Conservation (phyloP, 495 filamentous ascomycete species). For the Aspergillus diversus region DNA sequence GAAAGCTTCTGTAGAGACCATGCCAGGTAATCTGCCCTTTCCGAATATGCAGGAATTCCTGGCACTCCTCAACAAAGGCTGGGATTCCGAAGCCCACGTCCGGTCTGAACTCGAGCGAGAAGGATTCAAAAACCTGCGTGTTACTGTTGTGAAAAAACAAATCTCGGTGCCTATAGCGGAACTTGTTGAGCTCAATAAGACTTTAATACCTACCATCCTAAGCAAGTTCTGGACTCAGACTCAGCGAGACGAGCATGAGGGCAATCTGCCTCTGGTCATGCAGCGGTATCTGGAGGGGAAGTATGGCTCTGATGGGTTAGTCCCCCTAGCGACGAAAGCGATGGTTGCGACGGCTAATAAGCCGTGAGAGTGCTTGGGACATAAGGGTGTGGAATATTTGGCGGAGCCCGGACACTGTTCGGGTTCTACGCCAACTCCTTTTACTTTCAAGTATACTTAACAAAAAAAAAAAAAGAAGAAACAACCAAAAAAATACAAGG, state of each 20-base stretch:
- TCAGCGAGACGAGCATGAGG: constrained; percentile 30
- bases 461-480: no score
- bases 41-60: constrained; percentile 36
- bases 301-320: constrained; percentile 35
- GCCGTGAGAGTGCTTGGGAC: constrained; percentile 10
- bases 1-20: constrained; percentile 30
- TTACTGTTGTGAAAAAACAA: constrained; percentile 25
- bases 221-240: constrained; percentile 39
- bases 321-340: constrained; percentile 38
- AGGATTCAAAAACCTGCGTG: constrained; percentile 35
- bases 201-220: constrained; percentile 32
- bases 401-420: no score
- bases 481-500: constrained; percentile 13
- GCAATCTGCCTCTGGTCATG: constrained; percentile 31
- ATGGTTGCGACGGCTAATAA: constrained; percentile 41
- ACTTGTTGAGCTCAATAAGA: constrained; percentile 35
- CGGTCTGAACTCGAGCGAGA: constrained; percentile 34
- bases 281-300: constrained; percentile 34
- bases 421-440: no score
- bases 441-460: no score
- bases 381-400: neutral
- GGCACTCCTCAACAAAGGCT: constrained; percentile 28
- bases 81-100: constrained; percentile 37
- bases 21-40: constrained; percentile 33
- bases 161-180: constrained; percentile 28